These are phyloP conservation scores for Pestalotiopsis sp. DNA, from an alignment of 2,329 filamentous ascomycete species.

Conservation along the genomic window DNA sequence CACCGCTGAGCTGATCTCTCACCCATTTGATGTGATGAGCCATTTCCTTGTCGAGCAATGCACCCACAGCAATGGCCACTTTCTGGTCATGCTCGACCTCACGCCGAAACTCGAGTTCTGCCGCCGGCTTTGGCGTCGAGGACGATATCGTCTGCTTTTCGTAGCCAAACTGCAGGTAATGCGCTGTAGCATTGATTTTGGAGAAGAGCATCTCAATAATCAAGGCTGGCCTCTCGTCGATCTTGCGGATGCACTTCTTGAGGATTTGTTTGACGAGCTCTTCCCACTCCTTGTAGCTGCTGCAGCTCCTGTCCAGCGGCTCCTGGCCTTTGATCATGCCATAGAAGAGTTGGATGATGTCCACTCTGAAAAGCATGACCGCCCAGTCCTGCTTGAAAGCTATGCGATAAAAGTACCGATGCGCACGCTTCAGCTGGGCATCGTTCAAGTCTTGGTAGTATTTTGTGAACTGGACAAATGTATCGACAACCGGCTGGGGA, in stretches of 20 bases:
- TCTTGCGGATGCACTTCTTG: conserved; percentile 78
- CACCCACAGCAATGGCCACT: conserved; percentile 78
- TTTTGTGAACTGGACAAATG: conserved; percentile 78
- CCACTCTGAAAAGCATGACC: conserved; percentile 85
- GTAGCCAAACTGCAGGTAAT: conserved; percentile 88
- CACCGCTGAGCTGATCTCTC: conserved; percentile 69
- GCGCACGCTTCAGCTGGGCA: conserved; percentile 84
- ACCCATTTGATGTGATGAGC: conserved; percentile 80
- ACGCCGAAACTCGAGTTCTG: conserved; percentile 81
- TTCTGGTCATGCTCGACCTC: conserved; percentile 70
- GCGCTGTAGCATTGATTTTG: conserved; percentile 81
- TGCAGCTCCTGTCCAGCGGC: conserved; percentile 66
- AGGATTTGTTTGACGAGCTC: conserved; percentile 85
- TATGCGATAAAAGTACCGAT: conserved; percentile 91
- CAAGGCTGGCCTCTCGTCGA: conserved; percentile 82
- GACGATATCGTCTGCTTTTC: conserved; percentile 74
- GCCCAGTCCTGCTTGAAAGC: conserved; percentile 94
- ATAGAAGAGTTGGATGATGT: conserved; percentile 86
- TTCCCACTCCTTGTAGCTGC: conserved; percentile 87
- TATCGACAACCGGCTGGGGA: conserved; percentile 83
- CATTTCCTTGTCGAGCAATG: conserved; percentile 79
- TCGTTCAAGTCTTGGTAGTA: conserved; percentile 81
- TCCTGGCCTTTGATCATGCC: conserved; percentile 90
- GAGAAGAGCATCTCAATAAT: conserved; percentile 93
- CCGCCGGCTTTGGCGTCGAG: conserved; percentile 67